A percentile compares a stretch with the other conserved stretches of the same genome.
phyloP scores from a whole-genome alignment of 306 rosid species.

The Inga leiocalycina region DNA sequence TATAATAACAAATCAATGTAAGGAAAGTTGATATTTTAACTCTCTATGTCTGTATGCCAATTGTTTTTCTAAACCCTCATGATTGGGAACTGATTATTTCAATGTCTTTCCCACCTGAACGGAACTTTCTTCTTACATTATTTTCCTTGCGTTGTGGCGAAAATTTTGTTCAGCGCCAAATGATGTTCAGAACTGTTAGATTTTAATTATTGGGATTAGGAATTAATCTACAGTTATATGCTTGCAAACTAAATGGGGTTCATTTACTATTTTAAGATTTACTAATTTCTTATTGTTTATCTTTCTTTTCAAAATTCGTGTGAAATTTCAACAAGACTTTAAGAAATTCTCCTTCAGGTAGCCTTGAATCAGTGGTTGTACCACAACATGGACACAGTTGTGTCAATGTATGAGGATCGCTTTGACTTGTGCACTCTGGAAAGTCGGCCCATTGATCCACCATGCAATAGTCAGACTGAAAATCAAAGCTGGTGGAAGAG shows the following conservation, averaged over 20 bases:
- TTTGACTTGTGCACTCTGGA: constrained; percentile 70
- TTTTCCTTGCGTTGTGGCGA: background rate
- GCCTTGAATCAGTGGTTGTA: constrained; percentile 90
- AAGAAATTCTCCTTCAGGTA: constrained; percentile 49
- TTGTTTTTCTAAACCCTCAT: constrained; percentile 1
- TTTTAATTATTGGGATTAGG: background rate
- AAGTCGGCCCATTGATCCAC: constrained; percentile 59
- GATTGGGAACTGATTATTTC: constrained; percentile 3
- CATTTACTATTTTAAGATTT: constrained; percentile 5
- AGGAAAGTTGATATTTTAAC: background rate
- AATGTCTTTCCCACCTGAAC: background rate
- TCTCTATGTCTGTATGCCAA: background rate
- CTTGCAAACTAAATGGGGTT: background rate
- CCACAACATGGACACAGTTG: constrained; percentile 82
- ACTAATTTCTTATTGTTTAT: background rate
- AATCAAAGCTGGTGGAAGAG: constrained; percentile 75
- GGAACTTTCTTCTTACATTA: background rate
- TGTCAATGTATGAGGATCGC: constrained; percentile 94
- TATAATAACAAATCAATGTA: constrained; percentile 16
- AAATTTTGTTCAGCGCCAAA: background rate
- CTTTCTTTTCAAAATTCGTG: constrained; percentile 19
- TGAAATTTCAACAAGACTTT: constrained; percentile 25
- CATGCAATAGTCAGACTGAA: constrained; percentile 49
- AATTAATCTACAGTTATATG: background rate
- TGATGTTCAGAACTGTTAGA: constrained; percentile 5